phyloP scores from a whole-genome alignment of 257 asterid genomes.

The Rubia yunnanensis region DNA sequence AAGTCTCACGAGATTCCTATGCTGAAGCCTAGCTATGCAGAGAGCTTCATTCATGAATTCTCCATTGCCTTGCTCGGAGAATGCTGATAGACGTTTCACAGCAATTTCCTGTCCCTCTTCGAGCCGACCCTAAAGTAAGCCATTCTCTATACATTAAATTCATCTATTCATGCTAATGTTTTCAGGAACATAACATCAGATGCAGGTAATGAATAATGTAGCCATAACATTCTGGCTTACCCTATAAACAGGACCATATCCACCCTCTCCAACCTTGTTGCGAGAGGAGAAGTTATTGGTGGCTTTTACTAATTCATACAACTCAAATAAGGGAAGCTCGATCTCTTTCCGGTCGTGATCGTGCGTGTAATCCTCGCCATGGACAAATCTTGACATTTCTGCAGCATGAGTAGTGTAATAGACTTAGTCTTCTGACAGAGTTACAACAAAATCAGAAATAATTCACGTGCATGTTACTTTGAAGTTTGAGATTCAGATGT shows the following conservation, averaged over 20 bases:
- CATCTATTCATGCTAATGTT: conserved; percentile 16
- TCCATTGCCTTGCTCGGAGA: conserved; percentile 22
- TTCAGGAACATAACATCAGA: conserved; percentile 17
- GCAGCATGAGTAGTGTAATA: conserved; percentile 2
- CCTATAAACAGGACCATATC: conserved; percentile 36
- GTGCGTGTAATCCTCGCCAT: neutral
- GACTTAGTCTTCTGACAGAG: no score
- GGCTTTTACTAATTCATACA: conserved; percentile 20
- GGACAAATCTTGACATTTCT: conserved; percentile 2
- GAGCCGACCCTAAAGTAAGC: conserved; percentile 17
- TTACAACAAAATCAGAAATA: neutral
- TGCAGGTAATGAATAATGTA: no score
- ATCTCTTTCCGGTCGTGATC: conserved; percentile 4
- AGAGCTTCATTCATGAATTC: conserved; percentile 34
- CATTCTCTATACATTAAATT: neutral
- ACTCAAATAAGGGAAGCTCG: conserved; percentile 20
- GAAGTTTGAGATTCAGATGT: conserved; percentile 1
- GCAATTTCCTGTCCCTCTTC: conserved; percentile 31
- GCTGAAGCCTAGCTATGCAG: conserved; percentile 31
- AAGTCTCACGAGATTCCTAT: conserved; percentile 32
- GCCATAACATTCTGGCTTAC: no score
- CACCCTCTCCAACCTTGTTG: conserved; percentile 41
- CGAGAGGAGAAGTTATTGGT: conserved; percentile 19
- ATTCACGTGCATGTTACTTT: neutral
- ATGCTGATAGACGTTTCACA: conserved; percentile 28